Evolutionary conservation across 768 basidiomycete species (phyloP).

Genomic region (Hericium alpestre): DNA sequence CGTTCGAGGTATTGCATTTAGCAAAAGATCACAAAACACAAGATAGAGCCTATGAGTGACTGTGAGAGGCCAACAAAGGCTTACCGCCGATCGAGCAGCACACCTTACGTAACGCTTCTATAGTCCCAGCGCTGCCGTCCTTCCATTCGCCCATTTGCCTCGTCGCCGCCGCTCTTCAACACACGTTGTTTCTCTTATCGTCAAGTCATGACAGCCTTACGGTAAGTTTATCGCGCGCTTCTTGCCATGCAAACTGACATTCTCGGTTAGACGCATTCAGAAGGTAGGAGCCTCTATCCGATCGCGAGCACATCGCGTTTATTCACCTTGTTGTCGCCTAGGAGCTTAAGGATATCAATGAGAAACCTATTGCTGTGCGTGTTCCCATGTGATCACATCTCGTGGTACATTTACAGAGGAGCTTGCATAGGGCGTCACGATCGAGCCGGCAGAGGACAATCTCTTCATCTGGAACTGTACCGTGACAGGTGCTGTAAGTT

Average conservation of each 20-base stretch:
- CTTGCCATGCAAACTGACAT: conserved; percentile 13
- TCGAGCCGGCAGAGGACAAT: conserved; percentile 60
- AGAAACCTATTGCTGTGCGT: conserved; percentile 55
- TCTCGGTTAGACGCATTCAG: conserved; percentile 51
- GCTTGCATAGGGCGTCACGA: conserved; percentile 42
- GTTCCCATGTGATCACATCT: neutral
- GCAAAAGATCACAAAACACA: too few relatives aligned
- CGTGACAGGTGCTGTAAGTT: neutral
- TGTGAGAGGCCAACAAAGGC: too few relatives aligned
- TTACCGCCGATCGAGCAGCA: too few relatives aligned
- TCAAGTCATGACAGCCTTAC: conserved; percentile 27
- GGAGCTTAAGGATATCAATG: conserved; percentile 58
- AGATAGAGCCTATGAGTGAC: too few relatives aligned
- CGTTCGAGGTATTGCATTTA: too few relatives aligned
- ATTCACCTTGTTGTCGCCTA: conserved; percentile 20
- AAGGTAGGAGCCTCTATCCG: conserved; percentile 34
- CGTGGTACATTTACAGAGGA: conserved; percentile 4
- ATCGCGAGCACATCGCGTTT: neutral
- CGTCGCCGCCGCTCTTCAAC: neutral
- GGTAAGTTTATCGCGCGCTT: conserved; percentile 17
- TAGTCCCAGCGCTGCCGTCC: neutral
- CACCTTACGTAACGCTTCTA: too few relatives aligned
- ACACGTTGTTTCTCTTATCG: neutral
- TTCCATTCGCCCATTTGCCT: neutral
- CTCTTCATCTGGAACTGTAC: conserved; percentile 66